phyloP scores from a whole-genome alignment of 1,284 basidiomycete species.

The Rhizoctonia solani region DNA sequence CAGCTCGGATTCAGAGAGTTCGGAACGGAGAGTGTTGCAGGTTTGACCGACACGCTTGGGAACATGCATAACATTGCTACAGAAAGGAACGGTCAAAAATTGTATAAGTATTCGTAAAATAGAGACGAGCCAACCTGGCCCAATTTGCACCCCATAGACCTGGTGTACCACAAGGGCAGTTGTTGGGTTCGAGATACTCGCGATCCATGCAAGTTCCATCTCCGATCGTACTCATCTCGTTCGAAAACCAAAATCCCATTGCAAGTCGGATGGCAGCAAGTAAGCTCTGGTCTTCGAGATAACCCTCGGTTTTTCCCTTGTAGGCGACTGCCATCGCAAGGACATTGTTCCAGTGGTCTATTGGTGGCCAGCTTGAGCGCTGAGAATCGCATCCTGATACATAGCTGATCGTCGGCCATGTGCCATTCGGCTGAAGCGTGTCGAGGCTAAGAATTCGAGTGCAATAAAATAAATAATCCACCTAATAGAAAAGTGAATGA shows the following conservation, averaged over 20 bases:
- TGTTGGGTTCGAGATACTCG: constrained; percentile 50
- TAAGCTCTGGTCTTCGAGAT: constrained; percentile 49
- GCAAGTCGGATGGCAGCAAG: constrained; percentile 52
- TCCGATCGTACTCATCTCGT: constrained; percentile 55
- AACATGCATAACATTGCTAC: constrained; percentile 58
- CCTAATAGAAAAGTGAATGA: too few relatives aligned
- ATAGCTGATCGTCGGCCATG: constrained; percentile 63
- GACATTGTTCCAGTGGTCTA: constrained; percentile 63
- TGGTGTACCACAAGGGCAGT: constrained; percentile 59
- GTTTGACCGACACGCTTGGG: constrained; percentile 59
- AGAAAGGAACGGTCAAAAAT: constrained; percentile 18
- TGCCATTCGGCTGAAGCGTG: constrained; percentile 54
- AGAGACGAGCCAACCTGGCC: constrained; percentile 47
- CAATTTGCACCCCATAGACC: constrained; percentile 66
- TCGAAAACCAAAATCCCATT: constrained; percentile 66
- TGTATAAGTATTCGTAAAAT: background rate
- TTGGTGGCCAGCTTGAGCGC: constrained; percentile 68
- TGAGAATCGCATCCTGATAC: constrained; percentile 60
- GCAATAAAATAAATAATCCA: too few relatives aligned
- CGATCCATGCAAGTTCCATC: constrained; percentile 54
- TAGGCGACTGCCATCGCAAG: constrained; percentile 60
- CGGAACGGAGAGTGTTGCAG: constrained; percentile 55
- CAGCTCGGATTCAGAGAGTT: background rate
- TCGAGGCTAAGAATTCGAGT: background rate
- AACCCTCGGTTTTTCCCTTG: constrained; percentile 54